Evolutionary conservation across 73 alveolate species (phyloP).

Genomic region (Durusdinium trenchii): DNA sequence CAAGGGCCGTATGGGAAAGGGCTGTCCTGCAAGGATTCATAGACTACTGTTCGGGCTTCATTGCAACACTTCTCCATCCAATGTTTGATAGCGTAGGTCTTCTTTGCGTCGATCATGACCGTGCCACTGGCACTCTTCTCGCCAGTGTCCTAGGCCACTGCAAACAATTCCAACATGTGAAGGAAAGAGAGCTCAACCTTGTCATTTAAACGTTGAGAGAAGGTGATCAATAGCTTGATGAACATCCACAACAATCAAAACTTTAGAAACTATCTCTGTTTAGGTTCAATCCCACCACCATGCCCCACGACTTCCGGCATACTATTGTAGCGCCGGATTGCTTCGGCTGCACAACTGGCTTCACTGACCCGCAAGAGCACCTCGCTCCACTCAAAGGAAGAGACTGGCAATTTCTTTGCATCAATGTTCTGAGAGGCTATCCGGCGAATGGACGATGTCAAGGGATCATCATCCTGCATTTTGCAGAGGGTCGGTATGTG

Average conservation of each 20-base stretch:
- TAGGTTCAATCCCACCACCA: neutral
- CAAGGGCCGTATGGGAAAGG: neutral
- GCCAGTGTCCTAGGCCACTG: too few species aligned
- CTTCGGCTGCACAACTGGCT: neutral
- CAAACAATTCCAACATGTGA: too few species aligned
- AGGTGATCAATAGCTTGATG: too few species aligned
- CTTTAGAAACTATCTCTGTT: too few species aligned
- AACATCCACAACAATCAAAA: too few species aligned
- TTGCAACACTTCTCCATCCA: neutral
- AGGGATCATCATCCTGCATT: neutral
- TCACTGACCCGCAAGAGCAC: neutral
- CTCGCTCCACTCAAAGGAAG: neutral
- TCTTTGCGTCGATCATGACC: neutral
- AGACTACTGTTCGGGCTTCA: neutral
- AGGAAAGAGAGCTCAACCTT: too few species aligned
- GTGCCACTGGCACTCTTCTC: constrained; percentile 6
- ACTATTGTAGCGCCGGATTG: neutral
- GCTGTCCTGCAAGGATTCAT: neutral
- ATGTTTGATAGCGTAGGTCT: neutral
- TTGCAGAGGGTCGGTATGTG: neutral
- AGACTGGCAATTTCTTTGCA: neutral
- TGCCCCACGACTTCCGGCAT: constrained; percentile 18
- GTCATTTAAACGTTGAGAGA: too few species aligned
- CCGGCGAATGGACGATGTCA: neutral
- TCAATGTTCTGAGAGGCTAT: neutral